Evolutionary conservation across 495 filamentous ascomycete genomes (phyloP).

Genomic region (Neurospora sp.): DNA sequence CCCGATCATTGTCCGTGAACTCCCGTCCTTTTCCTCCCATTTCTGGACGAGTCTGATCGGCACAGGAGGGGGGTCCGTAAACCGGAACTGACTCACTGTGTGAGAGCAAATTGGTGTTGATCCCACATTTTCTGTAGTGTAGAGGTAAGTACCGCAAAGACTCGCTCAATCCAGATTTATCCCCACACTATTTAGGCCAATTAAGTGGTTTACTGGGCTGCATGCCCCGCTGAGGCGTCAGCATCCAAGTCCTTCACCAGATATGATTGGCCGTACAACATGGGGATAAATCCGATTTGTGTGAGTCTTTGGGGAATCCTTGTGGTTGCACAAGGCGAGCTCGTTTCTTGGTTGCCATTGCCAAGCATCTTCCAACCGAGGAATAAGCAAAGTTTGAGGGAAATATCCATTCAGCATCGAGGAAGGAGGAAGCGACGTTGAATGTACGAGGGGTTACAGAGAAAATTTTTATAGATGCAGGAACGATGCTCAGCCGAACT

Average conservation of each 20-base stretch:
- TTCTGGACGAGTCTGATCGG: background rate
- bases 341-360: background rate
- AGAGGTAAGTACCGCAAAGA: too few relatives aligned
- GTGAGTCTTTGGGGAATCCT: background rate
- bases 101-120: background rate
- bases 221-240: too few relatives aligned
- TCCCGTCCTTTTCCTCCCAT: background rate
- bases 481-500: background rate
- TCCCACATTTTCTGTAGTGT: background rate
- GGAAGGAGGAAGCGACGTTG: background rate
- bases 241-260: too few relatives aligned
- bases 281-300: too few relatives aligned
- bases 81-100: background rate
- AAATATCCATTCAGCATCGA: background rate
- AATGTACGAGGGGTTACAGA: background rate
- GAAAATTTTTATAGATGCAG: background rate
- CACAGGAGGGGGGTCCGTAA: background rate
- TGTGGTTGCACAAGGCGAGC: background rate
- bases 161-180: too few relatives aligned
- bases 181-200: too few relatives aligned
- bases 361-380: background rate
- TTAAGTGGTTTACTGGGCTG: too few relatives aligned
- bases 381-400: background rate
- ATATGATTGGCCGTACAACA: too few relatives aligned
- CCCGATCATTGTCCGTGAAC: background rate